These are phyloP conservation scores for Arxiozyma slooffiae DNA, from an alignment of 1,139 yeast genomes.

Conservation along the genomic window DNA sequence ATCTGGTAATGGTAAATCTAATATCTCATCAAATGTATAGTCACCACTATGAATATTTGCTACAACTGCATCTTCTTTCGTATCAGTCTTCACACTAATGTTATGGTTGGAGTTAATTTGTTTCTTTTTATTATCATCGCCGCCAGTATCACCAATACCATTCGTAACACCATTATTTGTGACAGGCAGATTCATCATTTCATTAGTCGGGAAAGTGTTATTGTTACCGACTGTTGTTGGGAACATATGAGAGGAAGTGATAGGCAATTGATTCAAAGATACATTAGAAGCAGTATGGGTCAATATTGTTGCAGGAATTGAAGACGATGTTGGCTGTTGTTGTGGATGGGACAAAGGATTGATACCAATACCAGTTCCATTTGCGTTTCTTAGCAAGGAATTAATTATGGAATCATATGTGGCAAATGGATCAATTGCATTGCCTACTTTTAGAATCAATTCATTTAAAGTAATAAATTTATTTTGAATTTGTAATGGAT, in stretches of 20 bases:
- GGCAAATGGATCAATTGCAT: slow-evolving; percentile 24
- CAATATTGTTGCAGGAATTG: not conserved
- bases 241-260: not conserved
- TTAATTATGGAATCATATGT: slow-evolving; percentile 16
- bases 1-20: slow-evolving; percentile 18
- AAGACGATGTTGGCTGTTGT: not conserved
- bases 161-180: not conserved
- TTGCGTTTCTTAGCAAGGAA: not conserved
- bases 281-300: not conserved
- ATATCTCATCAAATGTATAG: slow-evolving; percentile 23
- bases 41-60: slow-evolving; percentile 15
- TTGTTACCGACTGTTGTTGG: not conserved
- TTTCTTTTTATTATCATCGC: not conserved
- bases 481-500: slow-evolving; percentile 24
- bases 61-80: not conserved
- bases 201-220: not conserved
- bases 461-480: slow-evolving; percentile 23
- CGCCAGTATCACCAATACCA: not conserved
- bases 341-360: not conserved
- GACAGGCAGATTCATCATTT: not conserved
- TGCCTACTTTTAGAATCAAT: slow-evolving; percentile 18
- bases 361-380: not conserved
- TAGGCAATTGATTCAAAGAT: not conserved
- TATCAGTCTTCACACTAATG: not conserved
- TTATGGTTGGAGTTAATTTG: not conserved